phyloP scores from a whole-genome alignment of 768 basidiomycete genomes.

The Lanmaoa pseudosensibilis region DNA sequence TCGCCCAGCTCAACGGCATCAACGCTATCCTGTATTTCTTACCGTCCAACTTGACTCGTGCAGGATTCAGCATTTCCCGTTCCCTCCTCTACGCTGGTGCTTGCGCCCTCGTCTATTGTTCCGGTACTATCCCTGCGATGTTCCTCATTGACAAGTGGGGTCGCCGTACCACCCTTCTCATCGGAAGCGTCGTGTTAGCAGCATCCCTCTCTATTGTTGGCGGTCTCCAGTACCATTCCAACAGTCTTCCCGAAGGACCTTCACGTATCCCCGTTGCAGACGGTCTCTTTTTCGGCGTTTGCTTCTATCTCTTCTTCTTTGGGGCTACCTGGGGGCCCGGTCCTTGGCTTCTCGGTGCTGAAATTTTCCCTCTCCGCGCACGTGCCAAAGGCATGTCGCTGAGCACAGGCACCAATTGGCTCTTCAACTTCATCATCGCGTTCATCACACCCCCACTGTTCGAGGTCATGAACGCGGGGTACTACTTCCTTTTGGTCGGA shows the following conservation, averaged over 20 bases:
- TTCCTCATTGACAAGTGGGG: slow-evolving; percentile 54
- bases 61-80: slow-evolving; percentile 45
- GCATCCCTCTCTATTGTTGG: slow-evolving; percentile 50
- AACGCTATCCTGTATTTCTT: slow-evolving; percentile 60
- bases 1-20: slow-evolving; percentile 57
- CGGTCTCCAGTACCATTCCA: slow-evolving; percentile 47
- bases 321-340: slow-evolving; percentile 58
- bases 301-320: slow-evolving; percentile 60
- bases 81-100: slow-evolving; percentile 48
- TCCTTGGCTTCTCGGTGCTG: slow-evolving; percentile 53
- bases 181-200: slow-evolving; percentile 45
- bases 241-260: slow-evolving; percentile 38
- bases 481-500: slow-evolving; percentile 52
- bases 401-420: slow-evolving; percentile 35
- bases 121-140: slow-evolving; percentile 53
- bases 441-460: slow-evolving; percentile 62
- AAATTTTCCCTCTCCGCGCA: slow-evolving; percentile 46
- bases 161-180: slow-evolving; percentile 49
- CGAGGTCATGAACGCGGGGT: slow-evolving; percentile 44
- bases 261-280: slow-evolving; percentile 34
- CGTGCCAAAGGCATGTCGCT: slow-evolving; percentile 42
- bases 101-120: slow-evolving; percentile 48
- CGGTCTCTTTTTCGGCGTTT: slow-evolving; percentile 44
- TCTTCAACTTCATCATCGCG: slow-evolving; percentile 42
- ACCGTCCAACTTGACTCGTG: slow-evolving; percentile 50